These are phyloP conservation scores for Cadophora sp. DNA, from an alignment of 2,329 filamentous ascomycete genomes.

Conservation along the genomic window DNA sequence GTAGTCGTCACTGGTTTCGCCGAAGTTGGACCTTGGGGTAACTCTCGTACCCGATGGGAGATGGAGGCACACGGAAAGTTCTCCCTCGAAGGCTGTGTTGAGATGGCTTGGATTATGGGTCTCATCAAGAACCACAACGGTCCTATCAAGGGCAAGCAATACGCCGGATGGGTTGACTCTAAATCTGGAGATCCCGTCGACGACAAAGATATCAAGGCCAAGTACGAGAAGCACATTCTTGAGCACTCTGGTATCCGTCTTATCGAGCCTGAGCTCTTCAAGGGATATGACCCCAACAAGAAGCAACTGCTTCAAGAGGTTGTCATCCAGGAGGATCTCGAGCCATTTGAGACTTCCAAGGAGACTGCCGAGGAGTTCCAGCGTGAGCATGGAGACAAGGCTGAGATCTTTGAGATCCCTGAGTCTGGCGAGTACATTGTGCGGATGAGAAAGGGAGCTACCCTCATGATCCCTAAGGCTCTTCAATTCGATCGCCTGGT, in stretches of 20 bases:
- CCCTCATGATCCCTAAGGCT: slow-evolving; percentile 94
- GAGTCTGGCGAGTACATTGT: slow-evolving; percentile 95
- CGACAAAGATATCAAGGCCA: slow-evolving; percentile 96
- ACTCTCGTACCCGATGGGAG: slow-evolving; percentile 97
- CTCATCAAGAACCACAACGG: slow-evolving; percentile 99
- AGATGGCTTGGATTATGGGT: slow-evolving; percentile 99
- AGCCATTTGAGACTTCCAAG: slow-evolving; percentile 96
- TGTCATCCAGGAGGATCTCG: slow-evolving; percentile 94
- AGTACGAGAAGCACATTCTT: slow-evolving; percentile 96
- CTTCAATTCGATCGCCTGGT: slow-evolving; percentile 97
- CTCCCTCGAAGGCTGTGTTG: slow-evolving; percentile 95
- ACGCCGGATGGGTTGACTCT: slow-evolving; percentile 95
- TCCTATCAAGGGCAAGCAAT: slow-evolving; percentile 91
- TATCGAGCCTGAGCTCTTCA: slow-evolving; percentile 96
- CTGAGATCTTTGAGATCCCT: slow-evolving; percentile 93
- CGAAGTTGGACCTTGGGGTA: slow-evolving; percentile 97
- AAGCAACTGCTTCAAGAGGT: slow-evolving; percentile 98
- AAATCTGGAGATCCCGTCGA: slow-evolving; percentile 96
- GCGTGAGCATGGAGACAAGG: slow-evolving; percentile 96
- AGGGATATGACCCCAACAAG: slow-evolving; percentile 96
- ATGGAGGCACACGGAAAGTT: slow-evolving; percentile 98
- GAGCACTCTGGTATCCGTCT: slow-evolving; percentile 97
- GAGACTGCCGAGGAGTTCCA: slow-evolving; percentile 98
- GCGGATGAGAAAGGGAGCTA: slow-evolving; percentile 93
- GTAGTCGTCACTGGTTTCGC: slow-evolving; percentile 97